Percentiles rank a stretch among this genome's conserved stretches.
phyloP scores from a whole-genome alignment of 495 filamentous ascomycete species.

The Aspergillus cavernicola region DNA sequence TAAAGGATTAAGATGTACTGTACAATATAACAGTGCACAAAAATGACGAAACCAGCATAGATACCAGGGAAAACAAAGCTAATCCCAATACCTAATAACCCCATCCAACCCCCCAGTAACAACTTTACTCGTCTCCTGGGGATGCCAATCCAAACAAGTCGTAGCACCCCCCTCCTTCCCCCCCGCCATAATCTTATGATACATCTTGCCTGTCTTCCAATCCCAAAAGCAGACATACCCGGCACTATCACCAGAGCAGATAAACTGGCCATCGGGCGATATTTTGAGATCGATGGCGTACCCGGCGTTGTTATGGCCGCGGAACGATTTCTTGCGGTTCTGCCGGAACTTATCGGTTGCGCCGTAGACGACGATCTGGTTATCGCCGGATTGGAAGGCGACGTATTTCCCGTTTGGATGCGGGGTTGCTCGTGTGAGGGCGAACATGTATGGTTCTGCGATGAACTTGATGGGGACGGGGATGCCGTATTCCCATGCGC shows the following conservation, averaged over 20 bases:
- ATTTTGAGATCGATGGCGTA: constrained; percentile 88
- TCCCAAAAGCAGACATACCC: constrained; percentile 97
- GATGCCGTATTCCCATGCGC: constrained; percentile 97
- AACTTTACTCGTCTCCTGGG: constrained; percentile 91
- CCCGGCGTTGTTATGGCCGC: constrained; percentile 91
- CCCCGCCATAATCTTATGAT: constrained; percentile 83
- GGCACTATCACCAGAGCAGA: constrained; percentile 76
- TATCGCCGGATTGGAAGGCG: constrained; percentile 87
- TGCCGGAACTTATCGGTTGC: constrained; percentile 92
- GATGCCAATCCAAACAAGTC: constrained; percentile 85
- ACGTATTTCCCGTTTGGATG: constrained; percentile 92
- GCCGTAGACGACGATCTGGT: constrained; percentile 95
- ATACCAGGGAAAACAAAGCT: constrained; percentile 5
- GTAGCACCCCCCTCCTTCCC: constrained; percentile 61
- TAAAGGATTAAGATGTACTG: background rate
- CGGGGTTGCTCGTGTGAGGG: constrained; percentile 72
- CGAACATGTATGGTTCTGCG: constrained; percentile 95
- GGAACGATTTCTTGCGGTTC: constrained; percentile 94
- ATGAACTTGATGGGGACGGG: constrained; percentile 87
- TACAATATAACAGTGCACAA: background rate
- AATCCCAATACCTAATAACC: constrained; percentile 94
- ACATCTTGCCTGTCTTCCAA: constrained; percentile 99
- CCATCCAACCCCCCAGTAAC: constrained; percentile 88
- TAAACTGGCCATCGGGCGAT: constrained; percentile 85
- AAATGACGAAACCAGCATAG: background rate